Percentiles rank a stretch among this genome's conserved stretches.
phyloP scores from a whole-genome alignment of 495 filamentous ascomycete genomes.

The Annulohypoxylon moriforme region DNA sequence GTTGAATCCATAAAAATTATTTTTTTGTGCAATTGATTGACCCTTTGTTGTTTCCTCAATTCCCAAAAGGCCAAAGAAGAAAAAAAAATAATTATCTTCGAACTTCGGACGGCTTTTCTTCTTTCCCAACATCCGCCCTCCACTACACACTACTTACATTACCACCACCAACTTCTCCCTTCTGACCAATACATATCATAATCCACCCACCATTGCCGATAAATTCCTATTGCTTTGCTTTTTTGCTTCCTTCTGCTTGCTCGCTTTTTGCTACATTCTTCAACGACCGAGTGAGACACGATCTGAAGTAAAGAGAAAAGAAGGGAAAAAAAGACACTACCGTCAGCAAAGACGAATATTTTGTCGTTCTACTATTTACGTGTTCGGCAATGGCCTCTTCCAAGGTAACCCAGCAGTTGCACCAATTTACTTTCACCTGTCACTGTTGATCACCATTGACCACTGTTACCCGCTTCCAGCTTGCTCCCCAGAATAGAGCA shows the following conservation, averaged over 20 bases:
- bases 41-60: constrained; percentile 40
- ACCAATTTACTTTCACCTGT: constrained; percentile 23
- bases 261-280: constrained; percentile 39
- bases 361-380: constrained; percentile 47
- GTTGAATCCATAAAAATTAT: constrained; percentile 43
- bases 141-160: constrained; percentile 5
- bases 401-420: constrained; percentile 53
- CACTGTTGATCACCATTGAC: neutral
- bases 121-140: constrained; percentile 37
- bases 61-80: constrained; percentile 40
- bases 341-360: constrained; percentile 37
- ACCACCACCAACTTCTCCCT: constrained; percentile 13
- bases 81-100: constrained; percentile 36
- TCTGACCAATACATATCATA: constrained; percentile 40
- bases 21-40: constrained; percentile 46
- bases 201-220: constrained; percentile 45
- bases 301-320: constrained; percentile 31
- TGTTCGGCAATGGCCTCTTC: constrained; percentile 64
- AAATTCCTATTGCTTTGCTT: constrained; percentile 46
- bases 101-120: constrained; percentile 43
- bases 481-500: constrained; percentile 41
- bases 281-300: constrained; percentile 37
- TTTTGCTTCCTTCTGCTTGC: constrained; percentile 44
- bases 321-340: constrained; percentile 2
- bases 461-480: constrained; percentile 44